phyloP scores from a whole-genome alignment of 2,329 filamentous ascomycete species.

The Trichoderma sp. region DNA sequence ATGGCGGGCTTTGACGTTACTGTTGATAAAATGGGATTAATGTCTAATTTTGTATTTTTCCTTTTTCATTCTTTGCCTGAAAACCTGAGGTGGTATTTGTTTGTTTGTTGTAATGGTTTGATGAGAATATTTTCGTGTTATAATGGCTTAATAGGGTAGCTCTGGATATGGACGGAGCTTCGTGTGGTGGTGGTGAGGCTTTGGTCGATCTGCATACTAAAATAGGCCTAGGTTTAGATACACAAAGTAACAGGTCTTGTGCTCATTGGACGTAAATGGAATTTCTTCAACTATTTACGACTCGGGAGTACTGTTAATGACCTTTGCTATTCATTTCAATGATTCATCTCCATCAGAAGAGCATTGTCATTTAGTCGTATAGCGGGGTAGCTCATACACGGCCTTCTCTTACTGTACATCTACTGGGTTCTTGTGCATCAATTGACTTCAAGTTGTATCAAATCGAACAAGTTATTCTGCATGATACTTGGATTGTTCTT shows the following conservation, averaged over 20 bases:
- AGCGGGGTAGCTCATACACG: not conserved
- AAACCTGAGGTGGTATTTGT: not conserved
- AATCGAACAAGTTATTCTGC: not conserved
- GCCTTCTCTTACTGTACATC: not conserved
- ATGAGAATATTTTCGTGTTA: not conserved
- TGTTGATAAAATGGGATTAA: not conserved
- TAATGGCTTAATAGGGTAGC: not conserved
- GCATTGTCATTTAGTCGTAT: not conserved
- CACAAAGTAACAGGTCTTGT: too few relatives aligned
- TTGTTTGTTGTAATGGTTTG: not conserved
- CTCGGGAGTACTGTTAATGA: not conserved
- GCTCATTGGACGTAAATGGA: too few relatives aligned
- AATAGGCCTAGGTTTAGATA: not conserved
- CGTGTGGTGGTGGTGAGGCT: not conserved
- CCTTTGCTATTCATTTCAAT: not conserved
- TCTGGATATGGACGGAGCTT: not conserved
- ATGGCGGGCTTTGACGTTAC: not conserved
- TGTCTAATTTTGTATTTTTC: not conserved
- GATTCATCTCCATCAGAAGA: not conserved
- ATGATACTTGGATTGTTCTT: not conserved
- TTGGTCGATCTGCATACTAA: not conserved
- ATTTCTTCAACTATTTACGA: not conserved
- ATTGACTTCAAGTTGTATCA: not conserved
- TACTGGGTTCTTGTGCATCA: not conserved
- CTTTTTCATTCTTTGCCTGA: not conserved